A percentile compares a stretch with the other conserved stretches of the same genome.
Conservation (phyloP, 805 yeast genomes). For the Hanseniaspora lachancei region DNA sequence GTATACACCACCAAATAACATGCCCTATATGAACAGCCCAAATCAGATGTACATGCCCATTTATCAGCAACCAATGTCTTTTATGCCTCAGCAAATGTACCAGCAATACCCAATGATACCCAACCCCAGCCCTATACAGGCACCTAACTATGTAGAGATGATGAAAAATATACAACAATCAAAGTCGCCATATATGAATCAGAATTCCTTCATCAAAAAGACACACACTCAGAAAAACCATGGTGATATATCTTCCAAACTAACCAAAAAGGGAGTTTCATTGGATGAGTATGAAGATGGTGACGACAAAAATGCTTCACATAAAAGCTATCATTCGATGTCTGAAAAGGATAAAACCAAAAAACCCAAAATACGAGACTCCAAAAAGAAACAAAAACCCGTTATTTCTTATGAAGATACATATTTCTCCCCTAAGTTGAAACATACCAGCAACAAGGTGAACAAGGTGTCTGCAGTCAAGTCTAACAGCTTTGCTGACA, state of each 20-base stretch:
- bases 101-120: background rate
- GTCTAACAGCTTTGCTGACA: constrained; percentile 17
- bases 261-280: constrained; percentile 2
- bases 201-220: background rate
- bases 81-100: background rate
- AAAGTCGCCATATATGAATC: background rate
- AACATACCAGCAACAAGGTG: background rate
- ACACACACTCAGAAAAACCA: background rate
- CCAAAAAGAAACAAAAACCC: background rate
- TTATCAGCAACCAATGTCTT: background rate
- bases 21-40: background rate
- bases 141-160: constrained; percentile 10
- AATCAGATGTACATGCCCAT: background rate
- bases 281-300: constrained; percentile 7
- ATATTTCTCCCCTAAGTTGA: background rate
- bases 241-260: background rate
- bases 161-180: background rate
- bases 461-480: background rate
- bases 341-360: background rate
- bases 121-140: background rate
- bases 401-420: constrained; percentile 11
- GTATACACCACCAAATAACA: background rate
- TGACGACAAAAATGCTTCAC: background rate
- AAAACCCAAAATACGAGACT: background rate
- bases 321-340: background rate